phyloP scores from a whole-genome alignment of 306 rosid species.

The Gleditsia sinensis region DNA sequence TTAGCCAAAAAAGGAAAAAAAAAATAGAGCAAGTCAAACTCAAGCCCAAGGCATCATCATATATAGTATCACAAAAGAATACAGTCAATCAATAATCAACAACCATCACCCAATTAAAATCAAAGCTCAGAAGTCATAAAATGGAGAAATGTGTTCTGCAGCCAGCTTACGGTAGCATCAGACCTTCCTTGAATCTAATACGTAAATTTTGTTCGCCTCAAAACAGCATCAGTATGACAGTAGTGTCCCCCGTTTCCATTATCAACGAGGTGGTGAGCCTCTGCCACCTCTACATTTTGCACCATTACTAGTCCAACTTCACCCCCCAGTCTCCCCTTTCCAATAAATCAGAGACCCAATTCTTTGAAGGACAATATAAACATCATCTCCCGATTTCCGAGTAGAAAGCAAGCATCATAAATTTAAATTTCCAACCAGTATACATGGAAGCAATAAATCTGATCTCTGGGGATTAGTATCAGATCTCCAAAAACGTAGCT shows the following conservation, averaged over 20 bases:
- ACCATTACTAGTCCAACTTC: neutral
- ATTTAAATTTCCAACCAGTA: neutral
- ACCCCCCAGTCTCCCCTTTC: neutral
- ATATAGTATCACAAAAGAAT: neutral
- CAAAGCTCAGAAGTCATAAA: no score
- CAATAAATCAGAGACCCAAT: neutral
- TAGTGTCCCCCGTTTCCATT: neutral
- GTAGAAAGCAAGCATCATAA: neutral
- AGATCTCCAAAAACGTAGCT: neutral
- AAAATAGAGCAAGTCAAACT: neutral
- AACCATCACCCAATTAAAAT: no score
- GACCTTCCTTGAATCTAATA: no score
- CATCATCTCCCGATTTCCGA: neutral
- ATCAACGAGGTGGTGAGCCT: neutral
- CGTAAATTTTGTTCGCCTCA: neutral
- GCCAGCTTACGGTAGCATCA: no score
- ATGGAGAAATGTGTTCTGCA: no score
- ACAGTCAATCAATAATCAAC: neutral
- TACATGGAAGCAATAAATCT: neutral
- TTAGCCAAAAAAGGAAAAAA: neutral
- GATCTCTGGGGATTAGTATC: neutral
- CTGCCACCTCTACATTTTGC: neutral
- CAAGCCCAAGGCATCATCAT: neutral
- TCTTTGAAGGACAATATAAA: neutral
- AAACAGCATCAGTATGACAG: neutral